Conservation (phyloP, 805 yeast genomes). For the Lipomyces oligophaga region DNA sequence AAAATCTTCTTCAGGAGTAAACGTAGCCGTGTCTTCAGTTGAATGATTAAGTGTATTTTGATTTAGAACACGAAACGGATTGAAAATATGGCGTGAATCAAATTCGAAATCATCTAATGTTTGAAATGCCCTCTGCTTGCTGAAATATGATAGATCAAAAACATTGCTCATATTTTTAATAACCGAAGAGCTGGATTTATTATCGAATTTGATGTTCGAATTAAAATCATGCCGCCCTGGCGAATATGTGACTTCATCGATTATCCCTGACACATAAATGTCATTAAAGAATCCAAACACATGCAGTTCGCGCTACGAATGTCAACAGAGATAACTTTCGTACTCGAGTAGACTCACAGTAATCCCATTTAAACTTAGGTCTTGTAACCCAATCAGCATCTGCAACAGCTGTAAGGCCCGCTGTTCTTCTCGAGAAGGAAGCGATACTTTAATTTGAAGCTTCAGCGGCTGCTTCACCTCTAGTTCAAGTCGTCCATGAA, state of each 20-base stretch:
- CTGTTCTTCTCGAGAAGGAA: conserved; percentile 13
- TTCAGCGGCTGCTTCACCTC: conserved; percentile 1
- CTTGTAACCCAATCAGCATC: conserved; percentile 15
- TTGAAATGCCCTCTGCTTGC: too few species aligned
- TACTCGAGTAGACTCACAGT: conserved; percentile 1
- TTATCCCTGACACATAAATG: conserved; percentile 23
- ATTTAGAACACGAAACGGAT: too few species aligned
- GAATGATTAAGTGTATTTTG: too few species aligned
- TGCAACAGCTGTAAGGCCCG: conserved; percentile 13
- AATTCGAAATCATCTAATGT: too few species aligned
- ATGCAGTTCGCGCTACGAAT: conserved; percentile 17
- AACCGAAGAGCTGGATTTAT: too few species aligned
- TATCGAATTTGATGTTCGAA: too few species aligned
- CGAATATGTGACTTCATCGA: conserved; percentile 24
- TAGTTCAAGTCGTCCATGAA: conserved; percentile 21
- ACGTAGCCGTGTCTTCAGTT: neutral
- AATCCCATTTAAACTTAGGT: conserved; percentile 7
- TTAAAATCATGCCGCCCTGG: conserved; percentile 6
- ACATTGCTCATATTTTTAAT: too few species aligned
- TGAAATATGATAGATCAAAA: too few species aligned
- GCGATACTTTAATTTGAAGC: conserved; percentile 1
- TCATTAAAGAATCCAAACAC: conserved; percentile 26
- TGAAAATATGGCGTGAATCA: neutral
- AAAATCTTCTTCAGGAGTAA: too few species aligned
- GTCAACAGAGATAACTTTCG: neutral